Percentiles rank a stretch among this genome's conserved stretches.
phyloP scores from a whole-genome alignment of 345 rosid genomes.

The Luvunga scandens region DNA sequence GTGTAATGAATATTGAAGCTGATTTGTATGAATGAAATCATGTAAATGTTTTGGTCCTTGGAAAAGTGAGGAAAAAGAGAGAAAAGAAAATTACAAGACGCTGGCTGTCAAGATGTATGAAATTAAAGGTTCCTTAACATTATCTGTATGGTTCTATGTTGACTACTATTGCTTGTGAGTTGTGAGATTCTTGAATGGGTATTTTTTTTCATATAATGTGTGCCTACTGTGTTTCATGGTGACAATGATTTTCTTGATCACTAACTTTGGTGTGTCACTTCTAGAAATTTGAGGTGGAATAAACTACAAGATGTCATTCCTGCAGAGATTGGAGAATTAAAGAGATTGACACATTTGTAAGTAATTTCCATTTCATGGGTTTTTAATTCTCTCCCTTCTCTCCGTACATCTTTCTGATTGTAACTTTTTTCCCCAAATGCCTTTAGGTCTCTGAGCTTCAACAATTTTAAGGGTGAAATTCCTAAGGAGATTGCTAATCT shows the following conservation, averaged over 20 bases:
- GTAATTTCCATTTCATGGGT: constrained; percentile 19
- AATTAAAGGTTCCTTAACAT: not conserved
- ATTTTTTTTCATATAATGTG: not conserved
- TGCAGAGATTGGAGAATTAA: constrained; percentile 84
- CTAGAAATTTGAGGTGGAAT: constrained; percentile 91
- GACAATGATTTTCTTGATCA: constrained; percentile 2
- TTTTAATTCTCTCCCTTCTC: not conserved
- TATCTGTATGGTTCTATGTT: not conserved
- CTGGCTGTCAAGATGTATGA: not conserved
- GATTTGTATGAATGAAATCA: not conserved
- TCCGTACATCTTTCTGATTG: not conserved
- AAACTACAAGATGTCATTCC: constrained; percentile 92
- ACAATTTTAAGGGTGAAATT: constrained; percentile 89
- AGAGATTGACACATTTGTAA: constrained; percentile 88
- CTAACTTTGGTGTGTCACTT: constrained; percentile 14
- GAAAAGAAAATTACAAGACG: not conserved
- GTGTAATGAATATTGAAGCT: not conserved
- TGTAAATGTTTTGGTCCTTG: not conserved
- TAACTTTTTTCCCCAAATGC: not conserved
- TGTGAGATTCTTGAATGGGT: not conserved
- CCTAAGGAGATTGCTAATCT: constrained; percentile 84
- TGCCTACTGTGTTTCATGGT: not conserved
- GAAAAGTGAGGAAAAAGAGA: not conserved
- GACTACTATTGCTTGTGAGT: not conserved
- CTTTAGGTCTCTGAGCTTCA: constrained; percentile 87